phyloP scores from a whole-genome alignment of 2,329 filamentous ascomycete species.

The Hirsutella thompsonii region DNA sequence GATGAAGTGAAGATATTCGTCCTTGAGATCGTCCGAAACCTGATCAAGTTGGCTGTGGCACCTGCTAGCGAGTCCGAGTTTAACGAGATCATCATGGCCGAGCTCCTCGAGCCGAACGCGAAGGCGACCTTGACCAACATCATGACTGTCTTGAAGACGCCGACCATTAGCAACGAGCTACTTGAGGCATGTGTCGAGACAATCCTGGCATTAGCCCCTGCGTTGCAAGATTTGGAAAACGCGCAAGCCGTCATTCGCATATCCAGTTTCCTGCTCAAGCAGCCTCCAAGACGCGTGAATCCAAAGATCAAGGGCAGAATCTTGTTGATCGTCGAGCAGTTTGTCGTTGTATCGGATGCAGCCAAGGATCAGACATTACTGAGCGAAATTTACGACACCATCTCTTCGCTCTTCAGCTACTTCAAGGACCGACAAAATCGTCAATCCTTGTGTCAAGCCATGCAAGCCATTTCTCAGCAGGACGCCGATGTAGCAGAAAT shows the following conservation, averaged over 20 bases:
- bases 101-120: conserved; percentile 43
- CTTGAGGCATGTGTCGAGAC: conserved; percentile 68
- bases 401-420: conserved; percentile 77
- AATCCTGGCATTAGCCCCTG: conserved; percentile 61
- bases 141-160: conserved; percentile 49
- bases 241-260: conserved; percentile 69
- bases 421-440: conserved; percentile 75
- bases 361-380: conserved; percentile 33
- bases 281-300: conserved; percentile 72
- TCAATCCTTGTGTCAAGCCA: conserved; percentile 57
- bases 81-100: conserved; percentile 40
- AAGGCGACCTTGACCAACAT: conserved; percentile 54
- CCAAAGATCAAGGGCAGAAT: conserved; percentile 74
- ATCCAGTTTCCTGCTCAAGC: conserved; percentile 66
- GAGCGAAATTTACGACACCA: conserved; percentile 55
- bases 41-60: conserved; percentile 48
- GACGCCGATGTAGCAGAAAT: conserved; percentile 48
- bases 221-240: conserved; percentile 55
- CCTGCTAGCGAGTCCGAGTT: conserved; percentile 42
- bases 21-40: conserved; percentile 58
- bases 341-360: conserved; percentile 51
- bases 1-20: conserved; percentile 79
- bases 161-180: conserved; percentile 54
- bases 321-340: conserved; percentile 67
- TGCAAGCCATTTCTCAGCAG: conserved; percentile 56